phyloP scores from a whole-genome alignment of 352 stramenopile genomes.

The Pythium aristosporum region DNA sequence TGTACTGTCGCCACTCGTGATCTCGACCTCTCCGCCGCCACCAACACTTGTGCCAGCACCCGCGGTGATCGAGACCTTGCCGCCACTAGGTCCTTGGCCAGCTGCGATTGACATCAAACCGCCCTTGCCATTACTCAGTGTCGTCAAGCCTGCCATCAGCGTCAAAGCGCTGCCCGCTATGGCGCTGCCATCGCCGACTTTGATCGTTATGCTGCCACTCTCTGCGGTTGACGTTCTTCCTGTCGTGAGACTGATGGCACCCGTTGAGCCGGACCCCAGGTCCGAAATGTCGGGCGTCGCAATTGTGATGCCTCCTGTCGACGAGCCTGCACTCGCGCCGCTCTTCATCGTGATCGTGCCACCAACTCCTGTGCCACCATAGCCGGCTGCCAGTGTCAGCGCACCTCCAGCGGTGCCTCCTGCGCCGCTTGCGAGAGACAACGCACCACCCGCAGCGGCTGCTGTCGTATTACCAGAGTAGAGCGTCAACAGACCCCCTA shows the following conservation, averaged over 20 bases:
- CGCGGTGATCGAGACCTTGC: constrained; percentile 29
- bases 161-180: constrained; percentile 41
- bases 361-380: constrained; percentile 5
- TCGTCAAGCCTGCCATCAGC: constrained; percentile 39
- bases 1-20: constrained; percentile 43
- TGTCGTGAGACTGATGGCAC: constrained; percentile 18
- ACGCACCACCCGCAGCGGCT: constrained; percentile 14
- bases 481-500: constrained; percentile 18
- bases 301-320: constrained; percentile 34
- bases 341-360: constrained; percentile 22
- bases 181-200: constrained; percentile 37
- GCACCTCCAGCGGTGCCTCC: constrained; percentile 15
- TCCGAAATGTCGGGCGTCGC: constrained; percentile 19
- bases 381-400: constrained; percentile 5
- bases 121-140: constrained; percentile 30
- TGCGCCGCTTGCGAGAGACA: constrained; percentile 19
- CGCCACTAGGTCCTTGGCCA: constrained; percentile 34
- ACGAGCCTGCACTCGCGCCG: constrained; percentile 18
- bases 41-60: constrained; percentile 42
- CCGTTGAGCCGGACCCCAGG: constrained; percentile 20
- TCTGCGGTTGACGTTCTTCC: constrained; percentile 10
- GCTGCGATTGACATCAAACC: constrained; percentile 38
- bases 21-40: constrained; percentile 38
- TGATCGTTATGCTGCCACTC: constrained; percentile 40
- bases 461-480: constrained; percentile 20